phyloP scores from a whole-genome alignment of 1,139 yeast genomes.

The Sugiyamaella xylanicola region DNA sequence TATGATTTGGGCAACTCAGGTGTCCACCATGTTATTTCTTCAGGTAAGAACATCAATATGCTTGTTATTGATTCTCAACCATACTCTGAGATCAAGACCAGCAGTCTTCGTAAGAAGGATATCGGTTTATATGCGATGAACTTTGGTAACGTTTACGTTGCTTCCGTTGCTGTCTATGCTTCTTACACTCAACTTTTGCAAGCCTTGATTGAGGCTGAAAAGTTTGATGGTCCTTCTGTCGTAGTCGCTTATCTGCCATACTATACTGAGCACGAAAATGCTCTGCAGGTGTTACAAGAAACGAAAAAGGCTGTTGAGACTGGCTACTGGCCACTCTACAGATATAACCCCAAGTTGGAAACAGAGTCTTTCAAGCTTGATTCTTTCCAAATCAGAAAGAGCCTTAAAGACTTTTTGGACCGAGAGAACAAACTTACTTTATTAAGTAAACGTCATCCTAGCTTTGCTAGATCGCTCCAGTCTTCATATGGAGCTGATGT shows the following conservation, averaged over 20 bases:
- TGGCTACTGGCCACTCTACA: conserved; percentile 94
- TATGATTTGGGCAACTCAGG: conserved; percentile 92
- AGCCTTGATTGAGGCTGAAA: conserved; percentile 85
- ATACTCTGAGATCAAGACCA: conserved; percentile 48
- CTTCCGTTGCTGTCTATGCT: conserved; percentile 91
- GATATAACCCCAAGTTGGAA: conserved; percentile 68
- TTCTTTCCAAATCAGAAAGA: conserved; percentile 77
- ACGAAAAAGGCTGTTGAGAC: conserved; percentile 89
- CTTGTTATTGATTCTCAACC: conserved; percentile 92
- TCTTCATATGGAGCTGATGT: conserved; percentile 64
- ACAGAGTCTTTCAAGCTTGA: conserved; percentile 70
- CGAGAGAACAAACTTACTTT: conserved; percentile 85
- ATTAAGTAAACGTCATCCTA: conserved; percentile 70
- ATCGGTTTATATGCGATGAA: conserved; percentile 95
- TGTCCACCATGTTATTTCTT: conserved; percentile 78
- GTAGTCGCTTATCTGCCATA: conserved; percentile 90
- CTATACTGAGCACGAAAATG: conserved; percentile 62
- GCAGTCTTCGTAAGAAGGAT: conserved; percentile 71
- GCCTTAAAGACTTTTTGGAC: conserved; percentile 76
- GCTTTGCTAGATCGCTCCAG: conserved; percentile 72
- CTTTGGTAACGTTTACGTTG: conserved; percentile 86
- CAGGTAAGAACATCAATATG: conserved; percentile 79
- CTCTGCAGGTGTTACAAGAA: conserved; percentile 76
- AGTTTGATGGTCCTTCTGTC: conserved; percentile 85
- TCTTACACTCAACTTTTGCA: conserved; percentile 92